A percentile compares a stretch with the other conserved stretches of the same genome.
Conservation (phyloP, 1,284 basidiomycete species). For the Naganishia albida region DNA sequence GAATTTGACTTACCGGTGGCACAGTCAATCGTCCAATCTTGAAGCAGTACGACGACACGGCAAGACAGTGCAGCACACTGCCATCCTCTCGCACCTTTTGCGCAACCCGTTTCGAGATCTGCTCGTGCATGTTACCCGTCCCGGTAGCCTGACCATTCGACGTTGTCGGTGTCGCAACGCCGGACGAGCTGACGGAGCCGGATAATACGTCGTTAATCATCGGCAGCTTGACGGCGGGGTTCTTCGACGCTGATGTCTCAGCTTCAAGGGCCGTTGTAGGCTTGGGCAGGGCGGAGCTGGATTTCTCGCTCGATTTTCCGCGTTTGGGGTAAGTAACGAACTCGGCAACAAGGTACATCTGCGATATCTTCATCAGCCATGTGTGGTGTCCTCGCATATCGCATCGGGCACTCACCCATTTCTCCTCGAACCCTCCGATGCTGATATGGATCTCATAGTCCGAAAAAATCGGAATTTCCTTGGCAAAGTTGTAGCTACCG, state of each 20-base stretch:
- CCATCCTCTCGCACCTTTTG: constrained; percentile 48
- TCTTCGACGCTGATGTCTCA: constrained; percentile 6
- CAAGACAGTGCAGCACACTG: constrained; percentile 65
- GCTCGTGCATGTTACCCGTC: constrained; percentile 7
- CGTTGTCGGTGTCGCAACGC: constrained; percentile 2
- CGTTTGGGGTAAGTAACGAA: constrained; percentile 64
- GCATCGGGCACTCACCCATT: constrained; percentile 66
- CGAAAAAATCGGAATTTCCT: constrained; percentile 73
- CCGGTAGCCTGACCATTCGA: not conserved
- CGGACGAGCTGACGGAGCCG: constrained; percentile 12
- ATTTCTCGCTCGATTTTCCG: constrained; percentile 17
- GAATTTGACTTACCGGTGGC: constrained; percentile 59
- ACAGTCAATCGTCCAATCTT: constrained; percentile 74
- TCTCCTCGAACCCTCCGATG: constrained; percentile 74
- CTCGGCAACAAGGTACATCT: constrained; percentile 67
- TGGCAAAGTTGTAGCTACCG: constrained; percentile 71
- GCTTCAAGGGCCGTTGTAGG: constrained; percentile 11
- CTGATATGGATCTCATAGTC: constrained; percentile 69
- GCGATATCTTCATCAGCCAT: constrained; percentile 1
- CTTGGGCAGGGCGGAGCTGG: not conserved
- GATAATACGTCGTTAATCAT: constrained; percentile 16
- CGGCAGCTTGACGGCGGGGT: not conserved
- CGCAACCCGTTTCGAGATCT: constrained; percentile 32
- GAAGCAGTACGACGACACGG: constrained; percentile 69
- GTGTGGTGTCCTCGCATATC: not conserved